A percentile compares a stretch with the other conserved stretches of the same genome.
Conservation (phyloP, 106 monocot species). For the Acorus gramineus region DNA sequence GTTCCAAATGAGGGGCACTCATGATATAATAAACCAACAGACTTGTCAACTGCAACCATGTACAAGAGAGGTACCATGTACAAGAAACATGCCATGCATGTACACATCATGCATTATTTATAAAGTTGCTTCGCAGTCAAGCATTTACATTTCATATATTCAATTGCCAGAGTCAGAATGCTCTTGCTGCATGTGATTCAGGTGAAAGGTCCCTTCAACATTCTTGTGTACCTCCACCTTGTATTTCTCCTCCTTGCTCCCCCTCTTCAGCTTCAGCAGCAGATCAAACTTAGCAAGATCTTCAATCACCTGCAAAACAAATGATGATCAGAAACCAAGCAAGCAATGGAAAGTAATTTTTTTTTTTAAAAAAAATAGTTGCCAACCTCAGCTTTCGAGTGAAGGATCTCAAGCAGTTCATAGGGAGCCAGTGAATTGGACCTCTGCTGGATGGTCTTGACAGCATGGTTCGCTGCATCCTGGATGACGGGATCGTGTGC, state of each 20-base stretch:
- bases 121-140: no score
- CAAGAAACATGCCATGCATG: no score
- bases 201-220: conserved; percentile 50
- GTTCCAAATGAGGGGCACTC: no score
- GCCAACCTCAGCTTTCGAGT: conserved; percentile 63
- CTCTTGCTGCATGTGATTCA: conserved; percentile 62
- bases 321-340: not conserved
- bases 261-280: conserved; percentile 79
- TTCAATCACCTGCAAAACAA: conserved; percentile 43
- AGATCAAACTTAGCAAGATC: conserved; percentile 70
- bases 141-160: no score
- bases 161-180: conserved; percentile 10
- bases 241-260: conserved; percentile 70
- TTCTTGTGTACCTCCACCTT: conserved; percentile 92
- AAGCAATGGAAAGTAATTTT: no score
- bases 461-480: conserved; percentile 80
- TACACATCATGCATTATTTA: no score
- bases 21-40: no score
- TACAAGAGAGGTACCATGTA: no score
- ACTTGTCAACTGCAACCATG: no score
- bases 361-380: not conserved
- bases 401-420: conserved; percentile 67
- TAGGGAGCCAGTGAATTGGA: conserved; percentile 65
- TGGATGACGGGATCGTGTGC: conserved; percentile 62
- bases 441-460: conserved; percentile 57